These are phyloP conservation scores for Cercospora sesami DNA, from an alignment of 2,329 filamentous ascomycete species.

Conservation along the genomic window DNA sequence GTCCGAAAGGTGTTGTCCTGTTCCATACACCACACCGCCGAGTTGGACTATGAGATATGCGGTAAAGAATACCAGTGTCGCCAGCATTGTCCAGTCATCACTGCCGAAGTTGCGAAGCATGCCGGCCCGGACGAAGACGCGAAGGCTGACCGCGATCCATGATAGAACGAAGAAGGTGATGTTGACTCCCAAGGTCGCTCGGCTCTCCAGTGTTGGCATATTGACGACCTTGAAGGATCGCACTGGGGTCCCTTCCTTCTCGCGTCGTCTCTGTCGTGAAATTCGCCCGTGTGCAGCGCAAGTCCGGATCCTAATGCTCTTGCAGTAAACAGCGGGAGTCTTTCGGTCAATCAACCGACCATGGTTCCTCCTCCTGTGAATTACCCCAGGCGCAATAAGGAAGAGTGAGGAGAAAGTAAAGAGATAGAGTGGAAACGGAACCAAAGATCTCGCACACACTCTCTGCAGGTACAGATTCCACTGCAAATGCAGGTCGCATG, in stretches of 20 bases:
- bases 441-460: neutral
- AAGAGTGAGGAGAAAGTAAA: neutral
- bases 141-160: slow-evolving; percentile 41
- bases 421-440: slow-evolving; percentile 6
- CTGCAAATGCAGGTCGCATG: slow-evolving; percentile 9
- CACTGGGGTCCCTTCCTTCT: neutral
- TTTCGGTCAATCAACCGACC: neutral
- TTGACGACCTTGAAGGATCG: neutral
- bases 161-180: slow-evolving; percentile 43
- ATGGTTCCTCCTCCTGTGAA: neutral
- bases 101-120: slow-evolving; percentile 43
- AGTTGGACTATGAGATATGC: slow-evolving; percentile 45
- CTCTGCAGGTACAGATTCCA: neutral
- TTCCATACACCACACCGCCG: slow-evolving; percentile 43
- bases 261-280: neutral
- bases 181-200: slow-evolving; percentile 24
- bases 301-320: neutral
- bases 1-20: slow-evolving; percentile 41
- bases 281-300: neutral
- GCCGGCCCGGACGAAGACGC: slow-evolving; percentile 42
- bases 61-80: slow-evolving; percentile 43
- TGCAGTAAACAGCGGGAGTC: neutral
- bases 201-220: slow-evolving; percentile 18
- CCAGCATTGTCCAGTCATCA: slow-evolving; percentile 48
- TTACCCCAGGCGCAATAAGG: neutral